Evolutionary conservation across 2,329 filamentous ascomycete genomes (phyloP).

Genomic region (Botryosphaeria dothidea): DNA sequence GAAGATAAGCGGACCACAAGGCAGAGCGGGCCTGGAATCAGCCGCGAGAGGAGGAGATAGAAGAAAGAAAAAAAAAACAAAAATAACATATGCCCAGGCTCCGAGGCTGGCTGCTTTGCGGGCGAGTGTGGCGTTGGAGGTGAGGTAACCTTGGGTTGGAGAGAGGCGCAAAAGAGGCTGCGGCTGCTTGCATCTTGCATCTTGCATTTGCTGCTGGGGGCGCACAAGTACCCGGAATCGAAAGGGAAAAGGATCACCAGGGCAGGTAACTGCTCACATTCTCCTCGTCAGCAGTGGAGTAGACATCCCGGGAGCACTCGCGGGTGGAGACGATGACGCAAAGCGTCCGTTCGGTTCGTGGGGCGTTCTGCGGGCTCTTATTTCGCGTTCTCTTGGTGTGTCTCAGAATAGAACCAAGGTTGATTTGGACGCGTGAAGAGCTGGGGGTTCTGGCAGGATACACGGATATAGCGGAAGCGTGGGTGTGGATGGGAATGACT

Average conservation of each 20-base stretch:
- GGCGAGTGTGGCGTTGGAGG: not conserved
- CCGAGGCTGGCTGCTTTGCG: not conserved
- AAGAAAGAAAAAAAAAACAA: not conserved
- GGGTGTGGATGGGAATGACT: not conserved
- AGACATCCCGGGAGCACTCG: not conserved
- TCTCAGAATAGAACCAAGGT: not conserved
- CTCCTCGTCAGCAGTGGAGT: not conserved
- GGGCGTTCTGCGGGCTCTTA: not conserved
- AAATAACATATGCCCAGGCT: not conserved
- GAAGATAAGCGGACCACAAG: not conserved
- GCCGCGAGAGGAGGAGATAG: not conserved
- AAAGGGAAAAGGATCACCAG: not conserved
- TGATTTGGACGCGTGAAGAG: not conserved
- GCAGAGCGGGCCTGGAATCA: not conserved
- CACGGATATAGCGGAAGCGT: not conserved
- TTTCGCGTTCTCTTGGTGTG: not conserved
- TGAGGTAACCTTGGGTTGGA: constrained; percentile 11
- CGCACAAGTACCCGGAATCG: not conserved
- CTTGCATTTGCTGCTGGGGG: not conserved
- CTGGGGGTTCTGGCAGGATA: not conserved
- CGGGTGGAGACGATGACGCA: not conserved
- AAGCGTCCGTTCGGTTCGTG: not conserved
- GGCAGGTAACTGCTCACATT: not conserved
- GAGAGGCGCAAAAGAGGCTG: not conserved
- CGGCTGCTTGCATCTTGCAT: not conserved